phyloP scores from a whole-genome alignment of 257 asterid genomes.

The Lithospermum erythrorhizon region DNA sequence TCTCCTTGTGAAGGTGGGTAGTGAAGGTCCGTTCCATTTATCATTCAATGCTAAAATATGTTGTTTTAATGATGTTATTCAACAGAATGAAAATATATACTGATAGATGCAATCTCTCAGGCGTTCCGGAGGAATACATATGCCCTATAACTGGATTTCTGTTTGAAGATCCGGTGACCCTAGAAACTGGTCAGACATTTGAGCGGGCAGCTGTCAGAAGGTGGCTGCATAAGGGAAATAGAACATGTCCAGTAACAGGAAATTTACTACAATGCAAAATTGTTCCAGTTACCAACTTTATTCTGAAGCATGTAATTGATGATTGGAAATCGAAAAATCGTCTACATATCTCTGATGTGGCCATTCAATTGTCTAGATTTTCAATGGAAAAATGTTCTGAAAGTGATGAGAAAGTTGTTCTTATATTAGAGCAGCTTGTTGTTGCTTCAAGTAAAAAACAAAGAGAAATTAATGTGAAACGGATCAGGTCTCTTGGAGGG shows the following conservation, averaged over 20 bases:
- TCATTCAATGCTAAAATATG: neutral
- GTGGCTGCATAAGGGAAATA: slow-evolving; percentile 45
- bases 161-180: slow-evolving; percentile 65
- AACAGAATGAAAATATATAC: slow-evolving; percentile 21
- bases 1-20: slow-evolving; percentile 33
- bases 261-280: slow-evolving; percentile 30
- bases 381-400: slow-evolving; percentile 10
- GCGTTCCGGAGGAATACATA: slow-evolving; percentile 50
- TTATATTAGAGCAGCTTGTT: slow-evolving; percentile 38
- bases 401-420: slow-evolving; percentile 25
- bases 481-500: slow-evolving; percentile 44
- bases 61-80: slow-evolving; percentile 7
- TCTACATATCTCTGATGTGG: slow-evolving; percentile 25
- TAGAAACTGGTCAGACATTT: slow-evolving; percentile 69
- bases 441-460: slow-evolving; percentile 34
- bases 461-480: slow-evolving; percentile 26
- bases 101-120: slow-evolving; percentile 13
- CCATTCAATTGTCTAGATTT: slow-evolving; percentile 20
- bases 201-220: slow-evolving; percentile 49
- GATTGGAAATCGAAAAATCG: slow-evolving; percentile 50
- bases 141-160: slow-evolving; percentile 57
- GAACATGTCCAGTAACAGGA: slow-evolving; percentile 56
- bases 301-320: slow-evolving; percentile 49
- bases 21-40: slow-evolving; percentile 5
- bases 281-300: slow-evolving; percentile 50